These are phyloP conservation scores for Trichoderma sp. DNA, from an alignment of 2,329 filamentous ascomycete species.

Conservation along the genomic window DNA sequence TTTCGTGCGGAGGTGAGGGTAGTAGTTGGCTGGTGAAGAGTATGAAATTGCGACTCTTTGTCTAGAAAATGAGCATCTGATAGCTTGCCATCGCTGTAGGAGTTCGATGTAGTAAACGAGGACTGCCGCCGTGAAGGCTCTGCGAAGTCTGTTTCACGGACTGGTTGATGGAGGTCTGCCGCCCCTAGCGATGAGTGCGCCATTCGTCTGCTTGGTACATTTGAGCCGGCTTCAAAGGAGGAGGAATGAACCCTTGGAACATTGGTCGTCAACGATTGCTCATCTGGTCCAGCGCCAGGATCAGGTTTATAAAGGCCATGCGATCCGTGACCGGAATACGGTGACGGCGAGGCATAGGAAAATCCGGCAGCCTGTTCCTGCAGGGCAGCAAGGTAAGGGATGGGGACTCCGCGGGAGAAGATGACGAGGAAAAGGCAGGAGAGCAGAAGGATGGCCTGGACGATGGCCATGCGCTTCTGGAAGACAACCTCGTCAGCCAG, in stretches of 20 bases:
- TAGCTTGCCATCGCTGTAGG: conserved; percentile 29
- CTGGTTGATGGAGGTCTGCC: conserved; percentile 1
- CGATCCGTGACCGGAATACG: conserved; percentile 29
- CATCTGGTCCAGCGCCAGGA: neutral
- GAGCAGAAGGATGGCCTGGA: conserved; percentile 84
- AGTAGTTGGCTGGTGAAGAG: conserved; percentile 7
- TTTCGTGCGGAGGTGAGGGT: conserved; percentile 40
- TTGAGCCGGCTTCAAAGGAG: conserved; percentile 5
- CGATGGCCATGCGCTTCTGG: conserved; percentile 88
- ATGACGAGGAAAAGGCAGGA: conserved; percentile 86
- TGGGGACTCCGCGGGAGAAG: conserved; percentile 63
- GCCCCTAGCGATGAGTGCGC: neutral
- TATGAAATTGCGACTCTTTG: conserved; percentile 6
- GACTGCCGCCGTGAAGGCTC: conserved; percentile 36
- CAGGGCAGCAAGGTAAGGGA: conserved; percentile 39
- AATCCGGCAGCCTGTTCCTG: conserved; percentile 36
- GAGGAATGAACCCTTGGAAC: neutral
- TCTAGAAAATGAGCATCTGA: conserved; percentile 23
- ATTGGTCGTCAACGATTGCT: neutral
- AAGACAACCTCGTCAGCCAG: conserved; percentile 90
- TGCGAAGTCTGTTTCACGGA: conserved; percentile 12
- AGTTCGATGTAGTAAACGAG: conserved; percentile 35
- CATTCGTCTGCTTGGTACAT: conserved; percentile 11
- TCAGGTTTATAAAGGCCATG: conserved; percentile 24
- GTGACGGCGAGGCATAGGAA: conserved; percentile 33